A percentile compares a stretch with the other conserved stretches of the same genome.
Evolutionary conservation across 106 monocot species (phyloP).

Genomic region (Dendrobium nobile): DNA sequence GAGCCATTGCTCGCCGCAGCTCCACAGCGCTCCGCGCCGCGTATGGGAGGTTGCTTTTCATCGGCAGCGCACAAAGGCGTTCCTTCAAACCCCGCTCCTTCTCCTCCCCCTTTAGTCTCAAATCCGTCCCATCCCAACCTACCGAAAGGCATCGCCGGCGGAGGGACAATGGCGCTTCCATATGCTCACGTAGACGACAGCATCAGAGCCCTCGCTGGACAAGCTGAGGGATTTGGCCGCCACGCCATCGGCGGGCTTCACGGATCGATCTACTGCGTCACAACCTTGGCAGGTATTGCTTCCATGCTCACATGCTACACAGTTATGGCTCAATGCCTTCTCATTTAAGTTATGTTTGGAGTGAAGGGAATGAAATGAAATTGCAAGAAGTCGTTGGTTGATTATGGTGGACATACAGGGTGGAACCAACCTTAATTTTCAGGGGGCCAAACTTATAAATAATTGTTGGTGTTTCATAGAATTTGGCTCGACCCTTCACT

Average conservation of each 20-base stretch:
- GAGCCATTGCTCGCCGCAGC: neutral
- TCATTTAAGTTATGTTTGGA: neutral
- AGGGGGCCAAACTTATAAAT: no score
- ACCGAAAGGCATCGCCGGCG: neutral
- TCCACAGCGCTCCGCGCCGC: neutral
- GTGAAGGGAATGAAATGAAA: neutral
- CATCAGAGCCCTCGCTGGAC: conserved; percentile 58
- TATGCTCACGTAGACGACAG: conserved; percentile 48
- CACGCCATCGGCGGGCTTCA: conserved; percentile 73
- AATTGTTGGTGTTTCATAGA: no score
- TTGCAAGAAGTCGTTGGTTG: neutral
- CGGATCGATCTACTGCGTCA: conserved; percentile 66
- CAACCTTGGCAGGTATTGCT: conserved; percentile 42
- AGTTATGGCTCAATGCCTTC: neutral
- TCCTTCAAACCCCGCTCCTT: neutral
- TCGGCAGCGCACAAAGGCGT: neutral
- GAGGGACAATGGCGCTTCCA: conserved; percentile 20
- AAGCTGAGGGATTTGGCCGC: conserved; percentile 90
- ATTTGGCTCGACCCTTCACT: no score
- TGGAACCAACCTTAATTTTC: no score
- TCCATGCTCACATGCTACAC: neutral
- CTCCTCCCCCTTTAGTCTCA: neutral
- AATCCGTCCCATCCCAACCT: neutral
- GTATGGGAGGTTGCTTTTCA: conserved; percentile 22
- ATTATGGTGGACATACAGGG: no score